Conservation (phyloP, 2,329 filamentous ascomycete species). For the Chaetomium strumarium region DNA sequence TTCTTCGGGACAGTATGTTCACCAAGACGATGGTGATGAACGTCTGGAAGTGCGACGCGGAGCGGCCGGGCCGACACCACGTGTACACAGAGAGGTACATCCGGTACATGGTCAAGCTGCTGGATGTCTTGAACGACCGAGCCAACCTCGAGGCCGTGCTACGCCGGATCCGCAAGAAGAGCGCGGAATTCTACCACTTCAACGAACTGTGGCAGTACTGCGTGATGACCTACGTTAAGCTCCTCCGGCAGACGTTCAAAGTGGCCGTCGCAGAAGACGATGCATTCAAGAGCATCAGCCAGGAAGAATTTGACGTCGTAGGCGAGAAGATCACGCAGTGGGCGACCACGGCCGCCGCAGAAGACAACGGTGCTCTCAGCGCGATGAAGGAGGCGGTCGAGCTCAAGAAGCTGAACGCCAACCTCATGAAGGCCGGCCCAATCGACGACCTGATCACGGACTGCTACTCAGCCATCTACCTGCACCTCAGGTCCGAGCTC, state of each 20-base stretch:
- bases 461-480: constrained; percentile 73
- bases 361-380: constrained; percentile 40
- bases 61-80: constrained; percentile 77
- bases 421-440: constrained; percentile 74
- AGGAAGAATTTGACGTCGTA: constrained; percentile 54
- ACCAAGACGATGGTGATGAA: constrained; percentile 94
- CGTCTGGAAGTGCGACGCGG: constrained; percentile 90
- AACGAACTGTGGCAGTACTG: constrained; percentile 54
- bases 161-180: constrained; percentile 73
- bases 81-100: constrained; percentile 87
- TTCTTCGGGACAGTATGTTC: constrained; percentile 68
- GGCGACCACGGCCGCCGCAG: constrained; percentile 37
- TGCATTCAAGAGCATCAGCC: constrained; percentile 47
- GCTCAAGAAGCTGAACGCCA: constrained; percentile 69
- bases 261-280: constrained; percentile 46
- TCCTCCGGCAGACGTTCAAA: constrained; percentile 45
- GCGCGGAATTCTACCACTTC: constrained; percentile 66
- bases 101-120: constrained; percentile 69
- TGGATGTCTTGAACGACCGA: constrained; percentile 70
- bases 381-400: constrained; percentile 55
- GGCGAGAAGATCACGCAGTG: constrained; percentile 51
- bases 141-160: constrained; percentile 70
- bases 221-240: constrained; percentile 47
- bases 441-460: constrained; percentile 95
- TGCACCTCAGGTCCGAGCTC: constrained; percentile 56